phyloP scores from a whole-genome alignment of 352 stramenopile genomes.

The Globisporangium megalacanthum region DNA sequence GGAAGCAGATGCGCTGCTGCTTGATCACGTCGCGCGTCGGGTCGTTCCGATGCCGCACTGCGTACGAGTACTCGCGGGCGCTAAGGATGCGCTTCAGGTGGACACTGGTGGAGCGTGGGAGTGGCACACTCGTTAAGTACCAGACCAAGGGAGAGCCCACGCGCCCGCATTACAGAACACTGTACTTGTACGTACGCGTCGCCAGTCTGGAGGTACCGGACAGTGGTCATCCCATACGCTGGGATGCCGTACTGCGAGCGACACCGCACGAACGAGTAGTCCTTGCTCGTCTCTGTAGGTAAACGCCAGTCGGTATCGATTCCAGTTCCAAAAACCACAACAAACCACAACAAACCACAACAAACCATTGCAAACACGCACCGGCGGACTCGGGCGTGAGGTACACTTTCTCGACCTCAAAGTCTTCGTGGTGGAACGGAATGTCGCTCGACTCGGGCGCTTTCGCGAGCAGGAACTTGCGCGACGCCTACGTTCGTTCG shows the following conservation, averaged over 20 bases:
- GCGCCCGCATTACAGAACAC: no score
- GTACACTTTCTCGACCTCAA: slow-evolving; percentile 86
- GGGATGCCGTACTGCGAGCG: slow-evolving; percentile 81
- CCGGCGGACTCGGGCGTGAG: slow-evolving; percentile 62
- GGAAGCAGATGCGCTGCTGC: slow-evolving; percentile 83
- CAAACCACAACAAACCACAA: not conserved
- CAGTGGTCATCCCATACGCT: slow-evolving; percentile 83
- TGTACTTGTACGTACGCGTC: slow-evolving; percentile 46
- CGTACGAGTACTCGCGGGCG: slow-evolving; percentile 79
- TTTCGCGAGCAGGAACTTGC: slow-evolving; percentile 67
- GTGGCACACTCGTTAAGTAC: no score
- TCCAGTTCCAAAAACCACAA: not conserved
- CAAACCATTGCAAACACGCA: slow-evolving; percentile 12
- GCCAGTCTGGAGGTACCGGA: slow-evolving; percentile 70
- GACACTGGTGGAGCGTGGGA: slow-evolving; percentile 27
- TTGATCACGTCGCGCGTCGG: slow-evolving; percentile 74
- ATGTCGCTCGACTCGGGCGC: slow-evolving; percentile 36
- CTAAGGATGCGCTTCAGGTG: slow-evolving; percentile 82
- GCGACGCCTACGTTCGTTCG: slow-evolving; percentile 26
- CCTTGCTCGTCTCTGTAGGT: slow-evolving; percentile 59
- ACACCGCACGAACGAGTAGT: slow-evolving; percentile 84
- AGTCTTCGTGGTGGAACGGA: slow-evolving; percentile 78
- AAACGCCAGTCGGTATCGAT: not conserved
- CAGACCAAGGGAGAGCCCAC: no score
- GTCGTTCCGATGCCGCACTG: slow-evolving; percentile 69